Evolutionary conservation across 352 stramenopile genomes (phyloP), one percentile per base, ranked within the genome.

Genomic region (Globisporangium spinosum): DNA sequence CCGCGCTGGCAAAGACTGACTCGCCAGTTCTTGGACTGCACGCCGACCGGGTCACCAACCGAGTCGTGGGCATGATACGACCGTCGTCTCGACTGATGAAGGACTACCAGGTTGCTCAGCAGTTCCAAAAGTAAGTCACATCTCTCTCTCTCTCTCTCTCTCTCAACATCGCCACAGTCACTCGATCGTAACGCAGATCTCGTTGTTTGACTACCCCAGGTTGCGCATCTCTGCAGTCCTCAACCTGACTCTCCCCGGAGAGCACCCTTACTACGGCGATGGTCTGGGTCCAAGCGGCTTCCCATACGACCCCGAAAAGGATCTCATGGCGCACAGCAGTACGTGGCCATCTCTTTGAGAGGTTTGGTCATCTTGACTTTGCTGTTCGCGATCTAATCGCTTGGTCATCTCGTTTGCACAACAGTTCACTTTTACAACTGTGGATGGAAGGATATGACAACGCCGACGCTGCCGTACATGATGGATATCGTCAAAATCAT

Each of bases 371-470:
- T 8, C 34, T 29, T 51, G 35, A 47, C 12, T 20, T 20, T 23
- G 2, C 15, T 62, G 29, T 32, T 32, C 54, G 7, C 27, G 6
- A 22, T 27, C 12, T 60, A 32, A 38, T 20, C 25, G 35, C 32
- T 35, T 27, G 25, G 10, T 22, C 22, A 20, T 61, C 51, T 34
- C 22, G 49, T 2, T 45, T 27, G 47, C 12, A 40, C 25, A 25
- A 13, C 63, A 97, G 90, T 97, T 59, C 82, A 78, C 17, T 96
- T 97, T 71, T 95, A 91, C 75, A 97, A 97, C 66, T 97, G 96
- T 77, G 84, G 84, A 1, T 97, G 90, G 90, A 89, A 96, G 72
- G 90, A 97, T 63, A 97, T 97, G 90, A 97, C 90, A n/a, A 94
- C 85, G 0, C 90, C 90, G 3, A 83, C 86, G 47, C 70, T 97